Base-by-base conservation (phyloP, 2,329 filamentous ascomycete genomes). In the Coniochaeta sp. region DNA sequence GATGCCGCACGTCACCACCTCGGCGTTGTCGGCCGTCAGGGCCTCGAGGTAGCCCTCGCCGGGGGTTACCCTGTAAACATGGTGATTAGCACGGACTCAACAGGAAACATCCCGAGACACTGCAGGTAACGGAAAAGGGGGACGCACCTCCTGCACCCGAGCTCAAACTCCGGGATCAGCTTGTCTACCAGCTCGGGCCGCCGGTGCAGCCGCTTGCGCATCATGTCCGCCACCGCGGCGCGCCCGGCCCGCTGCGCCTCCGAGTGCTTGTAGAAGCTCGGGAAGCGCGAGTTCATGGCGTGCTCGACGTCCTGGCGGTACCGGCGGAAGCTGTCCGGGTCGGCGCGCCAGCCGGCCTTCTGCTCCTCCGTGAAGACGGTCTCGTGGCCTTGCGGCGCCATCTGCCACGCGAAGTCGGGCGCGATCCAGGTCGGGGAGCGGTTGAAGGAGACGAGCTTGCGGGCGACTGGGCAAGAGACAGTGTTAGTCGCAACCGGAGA, bases 271-370 rank as follows among this genome's bases (percentile, higher is more conserved):
- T 70, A 69, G 55, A 73, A 77, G 34, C 77, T 73, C 62, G 78
- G 79, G 16, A 60, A 60, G 5, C 24, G 16, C 9, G 9, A 4
- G 50, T 55, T 55, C 14, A 55, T 6, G 5, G 22, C 26, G 28
- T 60, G 55, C 38, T 60, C 59, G 4, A 60, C 40, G 17, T 54
- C 52, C 7, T 54, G 59, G 16, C 55, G 30, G 54, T 50, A 57
- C 32, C 69, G 62, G 3, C 81, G 67, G 63, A 85, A 85, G 16
- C 67, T 75, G 14, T 77, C 70, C 0, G 81, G 79, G 14, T 55
- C 14, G 62, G 80, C 73, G 65, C 83, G 84, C 0, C 75, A 75
- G 24, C 80, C 74, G 1, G 76, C 69, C 57, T 81, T 72, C 17
- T 82, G 77, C 26, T 74, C 58, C 1, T 69, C 40, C 5, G 55